Base-by-base conservation (phyloP, 2,329 filamentous ascomycete genomes). In the Dryadomyces quercivorus region DNA sequence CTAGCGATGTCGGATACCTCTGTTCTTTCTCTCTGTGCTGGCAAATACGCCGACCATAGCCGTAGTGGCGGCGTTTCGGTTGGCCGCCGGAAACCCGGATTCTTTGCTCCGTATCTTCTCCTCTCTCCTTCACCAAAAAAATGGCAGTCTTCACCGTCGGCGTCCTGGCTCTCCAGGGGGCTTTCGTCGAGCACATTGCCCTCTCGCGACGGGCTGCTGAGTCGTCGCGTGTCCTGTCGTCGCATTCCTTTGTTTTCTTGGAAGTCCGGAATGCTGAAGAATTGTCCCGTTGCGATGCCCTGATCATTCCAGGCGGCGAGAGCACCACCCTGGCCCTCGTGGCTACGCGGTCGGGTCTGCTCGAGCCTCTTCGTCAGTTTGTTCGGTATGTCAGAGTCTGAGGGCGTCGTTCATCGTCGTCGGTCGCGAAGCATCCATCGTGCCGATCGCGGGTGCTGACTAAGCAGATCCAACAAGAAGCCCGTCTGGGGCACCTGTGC, bases 401-500 rank as follows among this genome's bases (percentile, higher is more conserved):
- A 2, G 13, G 15, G 12, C 15, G 12, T 31, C 13, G 26, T 31
- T 7, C 22, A 20, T 7, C 9, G 34, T 15, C 46, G 6, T 52
- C 9, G 34, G 21, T 44, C 26, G 26, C 26, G 8, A 31, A 31
- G 26, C 8, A 31, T 31, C 8, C 26, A 31, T 31, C 26, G 26
- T 31, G 26, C 26, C 26, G n/a, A 20, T 36, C 44, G 1, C 10
- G 6, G 6, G 4, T 15, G 4, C 38, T 38, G 31, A 40, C 36
- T 10, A 18, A 2, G 10, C 59, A 92, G 88, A 64, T 73, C 87
- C 44, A 73, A 81, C 52, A 81, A 85, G 61, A 90, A 86, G 62
- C 91, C 91, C 12, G 88, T 86, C 22, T 98, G 92, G 92, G 93
- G 93, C 55, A 97, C 93, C 20, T 98, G 93, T 67, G 93, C 93